Evolutionary conservation across 2,329 filamentous ascomycete species (phyloP).

Genomic region (Trichoderma atrobrunneum): DNA sequence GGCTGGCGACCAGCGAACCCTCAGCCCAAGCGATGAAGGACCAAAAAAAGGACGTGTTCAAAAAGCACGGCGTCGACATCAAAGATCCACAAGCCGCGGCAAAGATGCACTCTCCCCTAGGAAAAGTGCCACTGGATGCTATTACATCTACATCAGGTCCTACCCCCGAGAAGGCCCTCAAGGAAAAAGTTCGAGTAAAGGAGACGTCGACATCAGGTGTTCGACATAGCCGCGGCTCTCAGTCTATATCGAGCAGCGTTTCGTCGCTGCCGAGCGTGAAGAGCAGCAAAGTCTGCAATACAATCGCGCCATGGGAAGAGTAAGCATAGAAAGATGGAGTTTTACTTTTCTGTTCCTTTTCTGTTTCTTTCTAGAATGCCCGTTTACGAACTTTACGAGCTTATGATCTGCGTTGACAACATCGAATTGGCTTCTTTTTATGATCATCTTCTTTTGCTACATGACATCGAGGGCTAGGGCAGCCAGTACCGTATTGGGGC

Average conservation of each 20-base stretch:
- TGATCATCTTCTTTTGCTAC: background rate
- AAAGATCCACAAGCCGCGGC: constrained; percentile 43
- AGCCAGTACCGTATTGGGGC: background rate
- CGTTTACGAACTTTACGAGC: background rate
- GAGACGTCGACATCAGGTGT: constrained; percentile 30
- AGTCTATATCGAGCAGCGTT: constrained; percentile 38
- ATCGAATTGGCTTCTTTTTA: background rate
- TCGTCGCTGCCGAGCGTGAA: constrained; percentile 33
- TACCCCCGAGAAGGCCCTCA: constrained; percentile 45
- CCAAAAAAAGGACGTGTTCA: constrained; percentile 43
- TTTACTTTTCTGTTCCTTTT: background rate
- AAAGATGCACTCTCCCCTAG: constrained; percentile 47
- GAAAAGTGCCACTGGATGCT: constrained; percentile 43
- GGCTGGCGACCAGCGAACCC: constrained; percentile 49
- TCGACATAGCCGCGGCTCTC: constrained; percentile 26
- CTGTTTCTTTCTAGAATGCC: background rate
- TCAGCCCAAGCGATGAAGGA: constrained; percentile 48
- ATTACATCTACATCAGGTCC: constrained; percentile 47
- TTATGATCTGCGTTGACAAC: constrained; percentile 7
- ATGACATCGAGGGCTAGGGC: background rate
- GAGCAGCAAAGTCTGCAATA: constrained; percentile 30
- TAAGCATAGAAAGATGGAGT: constrained; percentile 8
- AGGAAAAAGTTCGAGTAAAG: constrained; percentile 35
- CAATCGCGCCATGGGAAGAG: constrained; percentile 35
- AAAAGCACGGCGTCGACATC: constrained; percentile 43